Conservation (phyloP, 345 rosid genomes). For the Bruguiera sexangula region DNA sequence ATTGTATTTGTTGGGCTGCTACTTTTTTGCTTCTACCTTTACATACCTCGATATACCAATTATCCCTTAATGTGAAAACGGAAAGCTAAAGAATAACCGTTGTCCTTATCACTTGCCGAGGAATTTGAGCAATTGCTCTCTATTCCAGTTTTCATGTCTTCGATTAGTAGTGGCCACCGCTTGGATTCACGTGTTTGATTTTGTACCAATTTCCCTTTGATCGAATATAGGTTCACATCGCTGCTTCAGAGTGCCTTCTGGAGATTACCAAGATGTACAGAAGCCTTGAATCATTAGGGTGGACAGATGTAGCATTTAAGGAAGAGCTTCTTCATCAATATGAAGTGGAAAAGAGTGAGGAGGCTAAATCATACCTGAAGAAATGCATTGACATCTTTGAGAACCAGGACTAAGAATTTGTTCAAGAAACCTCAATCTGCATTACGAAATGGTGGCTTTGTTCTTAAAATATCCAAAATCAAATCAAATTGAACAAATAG, state of each 20-base stretch:
- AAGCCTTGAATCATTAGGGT: constrained; percentile 32
- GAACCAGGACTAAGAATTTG: constrained; percentile 23
- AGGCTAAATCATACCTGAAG: constrained; percentile 63
- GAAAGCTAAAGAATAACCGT: too few species aligned
- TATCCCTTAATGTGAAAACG: too few species aligned
- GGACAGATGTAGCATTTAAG: constrained; percentile 37
- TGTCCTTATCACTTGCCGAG: too few species aligned
- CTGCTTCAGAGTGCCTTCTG: constrained; percentile 74
- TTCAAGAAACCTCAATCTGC: not conserved
- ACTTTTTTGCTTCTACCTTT: too few species aligned
- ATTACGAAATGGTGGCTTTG: too few species aligned
- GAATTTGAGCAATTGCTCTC: not conserved
- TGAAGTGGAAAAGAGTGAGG: constrained; percentile 75
- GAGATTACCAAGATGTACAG: constrained; percentile 42
- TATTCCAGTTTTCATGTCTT: not conserved
- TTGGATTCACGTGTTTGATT: not conserved
- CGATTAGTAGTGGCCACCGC: too few species aligned
- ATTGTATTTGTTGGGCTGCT: too few species aligned
- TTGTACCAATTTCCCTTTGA: not conserved
- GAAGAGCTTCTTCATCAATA: constrained; percentile 49
- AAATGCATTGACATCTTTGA: constrained; percentile 55
- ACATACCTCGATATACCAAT: too few species aligned
- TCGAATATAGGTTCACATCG: constrained; percentile 61
- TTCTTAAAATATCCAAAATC: too few species aligned
- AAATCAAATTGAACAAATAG: too few species aligned